phyloP scores from a whole-genome alignment of 495 filamentous ascomycete genomes.

The Chlorociboria aeruginascens region DNA sequence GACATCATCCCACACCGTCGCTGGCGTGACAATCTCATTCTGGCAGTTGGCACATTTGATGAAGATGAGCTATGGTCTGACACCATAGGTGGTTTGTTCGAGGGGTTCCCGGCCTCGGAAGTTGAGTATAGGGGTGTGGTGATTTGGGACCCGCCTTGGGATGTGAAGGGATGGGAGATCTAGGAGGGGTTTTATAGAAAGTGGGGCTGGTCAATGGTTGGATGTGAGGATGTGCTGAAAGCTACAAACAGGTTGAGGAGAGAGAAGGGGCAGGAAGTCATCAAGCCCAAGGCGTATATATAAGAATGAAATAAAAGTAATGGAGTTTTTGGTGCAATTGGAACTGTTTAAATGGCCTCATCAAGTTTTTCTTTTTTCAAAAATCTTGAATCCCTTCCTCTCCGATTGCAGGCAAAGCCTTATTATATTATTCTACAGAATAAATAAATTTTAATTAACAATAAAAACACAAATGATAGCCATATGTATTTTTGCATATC shows the following conservation, averaged over 20 bases:
- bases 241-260: constrained; percentile 32
- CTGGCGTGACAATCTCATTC: constrained; percentile 16
- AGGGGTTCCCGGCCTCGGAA: constrained; percentile 31
- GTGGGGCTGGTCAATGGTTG: constrained; percentile 31
- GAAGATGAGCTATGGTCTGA: constrained; percentile 32
- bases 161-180: constrained; percentile 33
- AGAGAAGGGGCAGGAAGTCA: constrained; percentile 26
- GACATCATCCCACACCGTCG: constrained; percentile 25
- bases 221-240: constrained; percentile 23
- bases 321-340: too few relatives aligned
- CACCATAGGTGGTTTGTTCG: constrained; percentile 28
- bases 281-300: constrained; percentile 27
- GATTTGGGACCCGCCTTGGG: constrained; percentile 32
- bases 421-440: too few relatives aligned
- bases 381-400: too few relatives aligned
- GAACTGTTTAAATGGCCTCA: too few relatives aligned
- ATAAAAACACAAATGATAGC: too few relatives aligned
- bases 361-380: too few relatives aligned
- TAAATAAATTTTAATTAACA: too few relatives aligned
- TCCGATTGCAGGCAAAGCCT: too few relatives aligned
- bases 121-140: constrained; percentile 28
- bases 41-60: constrained; percentile 24
- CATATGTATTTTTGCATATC: too few relatives aligned
- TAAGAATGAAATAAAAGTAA: too few relatives aligned
- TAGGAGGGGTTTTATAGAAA: constrained; percentile 33